Percentiles rank a stretch among this genome's conserved stretches.
These are phyloP conservation scores for Cyberlindnera bimundalis DNA, from an alignment of 805 yeast species.

Conservation along the genomic window DNA sequence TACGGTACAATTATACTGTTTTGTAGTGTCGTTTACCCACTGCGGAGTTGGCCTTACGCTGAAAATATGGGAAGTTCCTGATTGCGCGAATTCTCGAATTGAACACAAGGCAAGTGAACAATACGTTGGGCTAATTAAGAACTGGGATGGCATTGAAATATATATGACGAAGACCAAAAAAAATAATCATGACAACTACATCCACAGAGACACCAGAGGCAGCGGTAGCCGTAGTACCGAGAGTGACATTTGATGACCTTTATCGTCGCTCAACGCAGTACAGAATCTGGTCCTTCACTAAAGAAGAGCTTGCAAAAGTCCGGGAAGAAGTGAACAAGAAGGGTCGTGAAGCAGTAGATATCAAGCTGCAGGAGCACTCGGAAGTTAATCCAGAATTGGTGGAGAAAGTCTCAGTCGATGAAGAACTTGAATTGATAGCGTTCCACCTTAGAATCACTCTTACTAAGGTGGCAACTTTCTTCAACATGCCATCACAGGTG, in stretches of 20 bases:
- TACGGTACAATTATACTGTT: conserved; percentile 1
- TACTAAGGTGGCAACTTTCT: conserved; percentile 58
- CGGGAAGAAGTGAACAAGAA: conserved; percentile 50
- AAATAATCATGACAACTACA: background rate
- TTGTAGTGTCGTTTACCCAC: no score
- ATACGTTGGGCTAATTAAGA: no score
- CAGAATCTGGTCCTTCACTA: conserved; percentile 79
- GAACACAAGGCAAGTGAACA: no score
- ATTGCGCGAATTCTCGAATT: no score
- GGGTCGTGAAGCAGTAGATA: conserved; percentile 40
- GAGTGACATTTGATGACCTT: conserved; percentile 76
- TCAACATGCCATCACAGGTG: conserved; percentile 85
- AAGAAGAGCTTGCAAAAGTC: conserved; percentile 47
- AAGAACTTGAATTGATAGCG: conserved; percentile 63
- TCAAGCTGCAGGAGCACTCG: conserved; percentile 31
- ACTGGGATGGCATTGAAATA: no score
- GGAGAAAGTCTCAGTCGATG: conserved; percentile 52
- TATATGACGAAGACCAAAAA: no score
- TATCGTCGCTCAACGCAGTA: conserved; percentile 86
- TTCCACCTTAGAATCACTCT: conserved; percentile 72
- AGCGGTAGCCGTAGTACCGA: conserved; percentile 19
- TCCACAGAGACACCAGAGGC: background rate
- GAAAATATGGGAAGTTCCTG: no score
- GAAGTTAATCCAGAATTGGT: conserved; percentile 32
- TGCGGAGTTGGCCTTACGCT: no score